Evolutionary conservation across 2,329 filamentous ascomycete species (phyloP), one percentile per base, ranked within the genome.

Genomic region (Didymella pinodella): DNA sequence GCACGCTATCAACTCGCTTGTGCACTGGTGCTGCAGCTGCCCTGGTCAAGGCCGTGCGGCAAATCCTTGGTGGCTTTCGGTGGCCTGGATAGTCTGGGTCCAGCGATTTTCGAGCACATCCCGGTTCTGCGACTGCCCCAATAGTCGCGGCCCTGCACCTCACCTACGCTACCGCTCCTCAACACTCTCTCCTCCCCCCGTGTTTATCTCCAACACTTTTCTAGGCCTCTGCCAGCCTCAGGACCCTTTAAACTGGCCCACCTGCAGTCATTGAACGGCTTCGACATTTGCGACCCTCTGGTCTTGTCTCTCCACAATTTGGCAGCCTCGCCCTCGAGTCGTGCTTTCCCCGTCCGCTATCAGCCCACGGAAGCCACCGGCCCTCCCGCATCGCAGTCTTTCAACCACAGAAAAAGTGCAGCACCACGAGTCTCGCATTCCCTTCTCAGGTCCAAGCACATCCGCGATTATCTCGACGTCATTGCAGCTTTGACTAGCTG

Each of bases 161-260:
- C 61, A 62, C 62, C 61, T 68, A 67, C 70, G 67, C 71, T 68
- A 71, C 68, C 66, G 66, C 65, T 65, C 59, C 74, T 70, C 74
- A 75, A 74, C 72, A 74, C 65, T 67, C 63, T 63, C 54, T 64
- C 58, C 61, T 61, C 55, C 55, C 64, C 50, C 51, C 57, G 48
- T 50, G 31, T 48, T 36, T 52, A 51, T 65, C 67, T 63, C 67
- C 67, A 67, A 61, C 66, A 65, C 59, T 66, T 67, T 59, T 61
- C 67, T 64, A 65, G 71, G 72, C 71, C 73, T 65, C 67, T 68
- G 69, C 71, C 67, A 70, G 74, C 72, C 70, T 71, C 58, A 67
- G 59, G 57, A 63, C 67, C 70, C 72, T 70, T 70, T 71, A 72
- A 54, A 68, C 61, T 63, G 61, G 64, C 65, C 67, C 58, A 58